Base-by-base conservation (phyloP, 495 filamentous ascomycete genomes). In the Penicillium arizonense region DNA sequence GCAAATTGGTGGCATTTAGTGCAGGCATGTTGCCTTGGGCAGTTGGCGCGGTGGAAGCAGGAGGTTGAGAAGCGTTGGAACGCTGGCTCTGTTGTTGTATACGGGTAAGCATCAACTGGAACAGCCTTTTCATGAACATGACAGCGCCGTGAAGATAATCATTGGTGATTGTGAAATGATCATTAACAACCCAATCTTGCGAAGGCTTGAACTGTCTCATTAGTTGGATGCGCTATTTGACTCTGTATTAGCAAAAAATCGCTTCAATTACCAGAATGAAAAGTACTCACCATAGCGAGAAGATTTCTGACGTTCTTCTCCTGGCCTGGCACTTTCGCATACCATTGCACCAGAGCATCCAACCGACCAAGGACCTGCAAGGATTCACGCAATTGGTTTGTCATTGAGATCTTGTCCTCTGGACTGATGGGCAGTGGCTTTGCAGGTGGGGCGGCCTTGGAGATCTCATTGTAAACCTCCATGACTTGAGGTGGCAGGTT, bases 1-100 rank as follows among this genome's bases (percentile, higher is more conserved):
- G 81, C 13, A 90, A 75, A 57, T 90, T 89, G 14, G 74, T 82
- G 3, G 84, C 80, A 56, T 81, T 90, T 52, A 90, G 64, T 21
- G 79, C 78, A 0, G 79, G 57, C 36, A 76, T 72, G 57, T 72
- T 76, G 26, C 51, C 57, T 46, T 64, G 68, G 30, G 47, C 57
- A 16, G 52, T 26, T 48, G 67, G 63, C 39, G 60, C 53, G 44
- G 52, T 52, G 23, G 61, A 42, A 16, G 67, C 43, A 30, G 62
- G 45, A 35, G 52, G 57, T 48, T 72, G 72, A 13, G 58, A 35
- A 3, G 50, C 44, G 28, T 61, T 59, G 13, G 68, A 48, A 6
- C 69, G 68, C 50, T 71, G 66, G 44, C 60, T 66, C 38, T 69
- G 67, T 43, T 72, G 61, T 55, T 71, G 69, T 28, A 75, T 58